These are phyloP conservation scores for Euryodendron excelsum DNA, from an alignment of 148 eudicot species.

Conservation along the genomic window DNA sequence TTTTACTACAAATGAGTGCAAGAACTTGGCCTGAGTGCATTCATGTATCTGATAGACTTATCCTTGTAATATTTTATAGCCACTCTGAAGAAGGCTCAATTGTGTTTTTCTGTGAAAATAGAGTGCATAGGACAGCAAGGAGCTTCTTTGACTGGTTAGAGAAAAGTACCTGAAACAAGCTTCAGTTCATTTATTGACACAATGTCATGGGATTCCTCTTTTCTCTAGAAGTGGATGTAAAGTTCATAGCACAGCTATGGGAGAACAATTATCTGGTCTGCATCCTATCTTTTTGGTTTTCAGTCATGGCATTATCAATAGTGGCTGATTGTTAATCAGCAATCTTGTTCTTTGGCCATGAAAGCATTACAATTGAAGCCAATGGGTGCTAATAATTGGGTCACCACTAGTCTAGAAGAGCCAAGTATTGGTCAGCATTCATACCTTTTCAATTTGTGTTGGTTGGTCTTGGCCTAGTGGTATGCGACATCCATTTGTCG, in stretches of 20 bases:
- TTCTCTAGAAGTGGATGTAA: background rate
- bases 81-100: background rate
- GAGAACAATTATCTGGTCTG: background rate
- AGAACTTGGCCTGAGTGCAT: background rate
- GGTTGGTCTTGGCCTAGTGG: background rate
- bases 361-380: background rate
- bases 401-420: background rate
- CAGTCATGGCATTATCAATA: background rate
- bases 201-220: background rate
- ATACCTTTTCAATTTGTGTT: background rate
- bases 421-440: background rate
- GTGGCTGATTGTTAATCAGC: background rate
- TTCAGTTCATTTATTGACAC: background rate
- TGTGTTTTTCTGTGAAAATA: too few relatives aligned
- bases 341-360: background rate
- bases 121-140: background rate
- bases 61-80: background rate
- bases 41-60: background rate
- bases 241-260: background rate
- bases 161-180: background rate
- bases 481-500: background rate
- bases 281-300: background rate
- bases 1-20: background rate
- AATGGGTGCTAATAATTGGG: background rate
- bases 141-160: background rate